Base-by-base conservation (phyloP, 371 early-diverging fungal genomes). In the Catenaria anguillulae region DNA sequence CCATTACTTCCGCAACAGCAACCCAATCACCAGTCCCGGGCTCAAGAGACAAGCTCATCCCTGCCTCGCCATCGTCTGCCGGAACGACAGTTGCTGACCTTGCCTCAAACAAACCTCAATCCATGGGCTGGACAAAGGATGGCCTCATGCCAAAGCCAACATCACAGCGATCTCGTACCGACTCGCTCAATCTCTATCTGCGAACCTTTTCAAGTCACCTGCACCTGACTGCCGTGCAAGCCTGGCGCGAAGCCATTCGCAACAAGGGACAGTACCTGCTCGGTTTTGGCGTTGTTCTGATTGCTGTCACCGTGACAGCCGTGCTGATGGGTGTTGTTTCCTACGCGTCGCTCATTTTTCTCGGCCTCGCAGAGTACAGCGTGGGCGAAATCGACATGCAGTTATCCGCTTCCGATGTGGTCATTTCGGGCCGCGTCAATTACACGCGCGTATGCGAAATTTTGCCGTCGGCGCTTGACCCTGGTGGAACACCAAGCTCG, bases 241-340 rank as follows among this genome's bases (percentile, higher is more conserved):
- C 61, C 0, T 59, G 29, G 55, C 29, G 62, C 17, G 62, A 62
- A n/a, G 62, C 62, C 31, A n/a, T 8, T 15, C 65, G 64, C n/a
- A 63, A 70, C 17, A 59, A 60, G 40, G 52, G 60, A 1, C 70
- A 70, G 34, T 70, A 64, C 55, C 63, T 55, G 54, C 61, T 65
- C 63, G 76, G 75, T 29, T 70, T 61, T 42, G 46, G 29, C 40
- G 63, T 64, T 26, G 66, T 70, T 0, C 69, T 52, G 33, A 33
- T 70, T 23, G 66, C 66, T 12, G 66, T 66, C 33, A 48, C 66
- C 36, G 50, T 62, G 0, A 60, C 65, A 0, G 62, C 66, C n/a
- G 12, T 70, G 2, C 61, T 70, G 52, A 56, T 70, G 55, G 66
- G 62, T 35, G 55, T 58, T 31, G 55, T 62, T 37, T 24, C 43